Conservation (phyloP, 345 rosid species). For the Laguncularia racemosa region DNA sequence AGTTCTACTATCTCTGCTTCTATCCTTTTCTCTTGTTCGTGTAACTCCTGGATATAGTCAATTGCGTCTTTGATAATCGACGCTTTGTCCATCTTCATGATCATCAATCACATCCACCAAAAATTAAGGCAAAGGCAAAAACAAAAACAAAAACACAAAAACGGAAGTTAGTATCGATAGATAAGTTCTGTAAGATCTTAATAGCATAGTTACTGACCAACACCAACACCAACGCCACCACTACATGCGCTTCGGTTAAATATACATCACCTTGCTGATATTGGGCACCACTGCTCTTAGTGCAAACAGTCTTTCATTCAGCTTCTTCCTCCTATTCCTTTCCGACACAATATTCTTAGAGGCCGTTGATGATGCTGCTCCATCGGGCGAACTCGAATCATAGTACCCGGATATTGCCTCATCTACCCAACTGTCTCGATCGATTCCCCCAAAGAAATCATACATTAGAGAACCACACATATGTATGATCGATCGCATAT, state of each 20-base stretch:
- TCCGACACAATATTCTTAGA: constrained; percentile 88
- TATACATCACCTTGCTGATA: constrained; percentile 64
- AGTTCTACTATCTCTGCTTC: constrained; percentile 66
- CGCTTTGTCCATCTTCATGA: constrained; percentile 98
- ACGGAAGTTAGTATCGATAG: no score
- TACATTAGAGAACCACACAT: not conserved
- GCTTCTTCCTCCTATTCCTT: constrained; percentile 83
- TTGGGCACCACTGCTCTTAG: constrained; percentile 95
- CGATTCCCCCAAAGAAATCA: not conserved
- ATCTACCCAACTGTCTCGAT: constrained; percentile 10
- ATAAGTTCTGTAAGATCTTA: no score
- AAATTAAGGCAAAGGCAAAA: not conserved
- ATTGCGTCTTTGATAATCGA: constrained; percentile 97
- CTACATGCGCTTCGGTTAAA: no score
- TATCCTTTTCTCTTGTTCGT: constrained; percentile 63
- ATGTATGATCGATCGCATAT: no score
- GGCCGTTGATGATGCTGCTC: constrained; percentile 65
- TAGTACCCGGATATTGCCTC: constrained; percentile 40
- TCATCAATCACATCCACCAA: not conserved
- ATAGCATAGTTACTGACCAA: no score
- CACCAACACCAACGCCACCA: no score
- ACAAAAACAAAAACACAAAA: not conserved
- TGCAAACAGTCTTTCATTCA: constrained; percentile 79
- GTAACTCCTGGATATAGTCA: constrained; percentile 76
- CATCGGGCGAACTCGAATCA: constrained; percentile 96